Evolutionary conservation across 305 asterid genomes (phyloP).

Genomic region (Petunia hybrid): DNA sequence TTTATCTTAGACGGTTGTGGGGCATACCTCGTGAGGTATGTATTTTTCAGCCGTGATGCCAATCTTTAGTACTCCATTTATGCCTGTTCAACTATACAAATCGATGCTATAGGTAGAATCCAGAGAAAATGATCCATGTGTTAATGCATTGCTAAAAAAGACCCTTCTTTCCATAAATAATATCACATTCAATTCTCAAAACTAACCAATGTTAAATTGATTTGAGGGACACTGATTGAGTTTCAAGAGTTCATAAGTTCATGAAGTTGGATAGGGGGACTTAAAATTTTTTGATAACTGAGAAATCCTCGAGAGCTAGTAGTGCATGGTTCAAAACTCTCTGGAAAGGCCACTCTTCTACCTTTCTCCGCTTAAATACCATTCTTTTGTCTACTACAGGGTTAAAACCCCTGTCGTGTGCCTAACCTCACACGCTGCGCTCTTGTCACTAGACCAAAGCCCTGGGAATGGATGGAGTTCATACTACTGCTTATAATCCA

Average conservation of each 20-base stretch:
- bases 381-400: too few relatives aligned
- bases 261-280: neutral
- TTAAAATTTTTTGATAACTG: too few relatives aligned
- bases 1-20: conserved; percentile 78
- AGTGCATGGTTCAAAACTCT: too few relatives aligned
- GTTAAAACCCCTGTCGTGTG: too few relatives aligned
- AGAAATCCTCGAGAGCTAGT: too few relatives aligned
- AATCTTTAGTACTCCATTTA: neutral
- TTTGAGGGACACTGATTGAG: conserved; percentile 11
- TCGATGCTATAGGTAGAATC: neutral
- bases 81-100: neutral
- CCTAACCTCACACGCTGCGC: too few relatives aligned
- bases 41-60: conserved; percentile 29
- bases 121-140: conserved; percentile 16
- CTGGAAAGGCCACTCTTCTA: too few relatives aligned
- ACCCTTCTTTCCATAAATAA: neutral
- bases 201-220: neutral
- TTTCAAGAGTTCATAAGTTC: neutral
- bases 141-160: neutral
- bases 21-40: conserved; percentile 81
- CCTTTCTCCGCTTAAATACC: too few relatives aligned
- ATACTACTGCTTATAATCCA: neutral
- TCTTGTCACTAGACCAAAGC: too few relatives aligned
- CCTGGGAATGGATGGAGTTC: neutral
- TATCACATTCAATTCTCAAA: conserved; percentile 1